Evolutionary conservation across 352 stramenopile genomes (phyloP), one percentile per base, ranked within the genome.

Genomic region (Phytophthora idaei): DNA sequence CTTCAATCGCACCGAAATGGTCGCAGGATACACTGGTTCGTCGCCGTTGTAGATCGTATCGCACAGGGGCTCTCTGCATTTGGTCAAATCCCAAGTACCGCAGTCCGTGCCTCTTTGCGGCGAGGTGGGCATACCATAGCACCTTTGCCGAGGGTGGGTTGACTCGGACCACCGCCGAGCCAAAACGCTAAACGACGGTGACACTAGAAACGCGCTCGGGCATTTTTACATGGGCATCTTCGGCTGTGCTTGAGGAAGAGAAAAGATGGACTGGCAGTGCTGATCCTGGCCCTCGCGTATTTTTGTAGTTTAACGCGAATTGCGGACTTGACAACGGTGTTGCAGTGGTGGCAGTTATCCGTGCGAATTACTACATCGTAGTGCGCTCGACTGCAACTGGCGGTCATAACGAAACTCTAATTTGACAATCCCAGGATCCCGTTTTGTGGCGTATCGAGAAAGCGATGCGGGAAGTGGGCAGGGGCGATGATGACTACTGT

Each of bases 141-240:
- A 64, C 58, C 64, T 72, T 72, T 69, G 59, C 58, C 45, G 60
- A 60, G 25, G 32, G 32, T 69, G 41, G 7, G 21, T 21, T 21
- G 21, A 21, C 21, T 21, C 21, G 21, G 21, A 21, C 21, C 34
- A 39, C 47, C 6, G 0, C 32, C 49, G 27, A 53, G 41, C 55
- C 39, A 56, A 62, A 48, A 36, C 44, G 37, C 48, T 64, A 53
- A 53, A 68, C 57, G 60, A 44, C 36, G 17, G 12, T 32, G 50
- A 67, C 11, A 47, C 31, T 68, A 73, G 66, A 73, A 69, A 73
- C 60, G 66, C 66, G 41, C 42, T 57, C 31, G 5, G 47, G 58
- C 60, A 59, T 69, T 61, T 73, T 64, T 73, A 73, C 60, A 69
- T 61, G 47, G 11, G n/a, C 53, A 73, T 73, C 60, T 61, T 73